A percentile compares a stretch with the other conserved stretches of the same genome.
These are phyloP conservation scores for Aureobasidium namibiae DNA, from an alignment of 2,329 filamentous ascomycete species.

Conservation along the genomic window DNA sequence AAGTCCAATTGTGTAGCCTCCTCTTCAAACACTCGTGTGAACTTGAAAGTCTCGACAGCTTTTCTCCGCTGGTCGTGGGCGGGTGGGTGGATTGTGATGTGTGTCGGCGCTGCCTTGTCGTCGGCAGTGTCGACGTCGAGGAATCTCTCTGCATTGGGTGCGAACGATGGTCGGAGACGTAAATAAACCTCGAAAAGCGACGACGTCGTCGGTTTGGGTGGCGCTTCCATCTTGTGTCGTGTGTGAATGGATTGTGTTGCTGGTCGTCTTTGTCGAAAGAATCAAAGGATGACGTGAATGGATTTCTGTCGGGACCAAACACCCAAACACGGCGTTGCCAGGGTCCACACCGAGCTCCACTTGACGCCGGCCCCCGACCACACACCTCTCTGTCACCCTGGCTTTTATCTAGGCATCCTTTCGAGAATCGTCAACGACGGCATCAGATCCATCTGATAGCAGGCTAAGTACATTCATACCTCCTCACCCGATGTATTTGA, in stretches of 20 bases:
- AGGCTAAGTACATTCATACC: too few species aligned
- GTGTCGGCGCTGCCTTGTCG: constrained; percentile 33
- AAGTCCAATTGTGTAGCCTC: constrained; percentile 75
- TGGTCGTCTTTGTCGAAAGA: neutral
- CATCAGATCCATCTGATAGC: too few species aligned
- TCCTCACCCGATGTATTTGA: too few species aligned
- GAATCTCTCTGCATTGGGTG: constrained; percentile 54
- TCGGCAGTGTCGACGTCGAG: constrained; percentile 60
- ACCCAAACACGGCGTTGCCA: constrained; percentile 5
- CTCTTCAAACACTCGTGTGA: constrained; percentile 89
- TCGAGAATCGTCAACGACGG: neutral
- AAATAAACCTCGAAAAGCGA: constrained; percentile 83
- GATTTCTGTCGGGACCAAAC: neutral
- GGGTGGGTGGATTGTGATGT: constrained; percentile 51
- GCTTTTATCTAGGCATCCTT: too few species aligned
- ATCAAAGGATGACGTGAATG: neutral
- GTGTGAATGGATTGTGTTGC: neutral
- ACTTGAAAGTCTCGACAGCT: constrained; percentile 87
- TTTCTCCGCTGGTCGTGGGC: constrained; percentile 68
- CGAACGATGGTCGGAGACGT: constrained; percentile 52
- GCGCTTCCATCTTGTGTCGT: constrained; percentile 12
- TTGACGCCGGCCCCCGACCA: neutral
- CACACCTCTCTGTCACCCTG: neutral
- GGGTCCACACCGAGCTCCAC: neutral
- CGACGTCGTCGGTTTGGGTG: constrained; percentile 32